phyloP scores from a whole-genome alignment of 2,329 filamentous ascomycete species.

The Aspergillus hiratsukae region DNA sequence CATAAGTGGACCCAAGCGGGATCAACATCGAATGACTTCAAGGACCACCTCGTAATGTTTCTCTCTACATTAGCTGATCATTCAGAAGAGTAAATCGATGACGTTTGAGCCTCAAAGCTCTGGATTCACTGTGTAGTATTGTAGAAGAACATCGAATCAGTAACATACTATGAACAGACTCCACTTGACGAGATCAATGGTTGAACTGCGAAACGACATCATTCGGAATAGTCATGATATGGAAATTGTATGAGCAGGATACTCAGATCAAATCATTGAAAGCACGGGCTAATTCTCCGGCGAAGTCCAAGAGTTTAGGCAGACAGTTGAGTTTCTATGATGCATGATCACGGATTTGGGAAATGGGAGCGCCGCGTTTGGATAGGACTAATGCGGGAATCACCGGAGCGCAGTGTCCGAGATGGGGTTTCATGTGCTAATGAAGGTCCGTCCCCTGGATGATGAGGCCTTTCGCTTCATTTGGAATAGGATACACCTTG shows the following conservation, averaged over 20 bases:
- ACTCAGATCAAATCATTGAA: not conserved
- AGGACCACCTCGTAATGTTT: not conserved
- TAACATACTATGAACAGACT: not conserved
- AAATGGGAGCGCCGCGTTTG: not conserved
- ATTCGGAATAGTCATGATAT: not conserved
- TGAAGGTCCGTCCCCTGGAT: not conserved
- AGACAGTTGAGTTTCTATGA: not conserved
- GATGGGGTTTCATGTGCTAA: not conserved
- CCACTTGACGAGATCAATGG: not conserved
- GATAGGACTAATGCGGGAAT: not conserved
- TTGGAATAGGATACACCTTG: not conserved
- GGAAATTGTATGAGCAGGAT: not conserved
- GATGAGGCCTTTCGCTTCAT: not conserved
- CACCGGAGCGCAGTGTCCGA: not conserved
- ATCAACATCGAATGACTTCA: not conserved
- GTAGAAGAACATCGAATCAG: not conserved
- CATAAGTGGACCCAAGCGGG: not conserved
- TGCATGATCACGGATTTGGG: too few species aligned
- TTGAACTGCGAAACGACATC: not conserved
- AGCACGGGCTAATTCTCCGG: not conserved
- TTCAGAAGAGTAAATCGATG: not conserved
- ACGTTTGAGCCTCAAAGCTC: not conserved
- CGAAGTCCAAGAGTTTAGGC: not conserved
- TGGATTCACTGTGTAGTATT: not conserved
- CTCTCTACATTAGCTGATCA: not conserved